Conservation (phyloP, 129 eudicot species). For the Sambucus nigra region DNA sequence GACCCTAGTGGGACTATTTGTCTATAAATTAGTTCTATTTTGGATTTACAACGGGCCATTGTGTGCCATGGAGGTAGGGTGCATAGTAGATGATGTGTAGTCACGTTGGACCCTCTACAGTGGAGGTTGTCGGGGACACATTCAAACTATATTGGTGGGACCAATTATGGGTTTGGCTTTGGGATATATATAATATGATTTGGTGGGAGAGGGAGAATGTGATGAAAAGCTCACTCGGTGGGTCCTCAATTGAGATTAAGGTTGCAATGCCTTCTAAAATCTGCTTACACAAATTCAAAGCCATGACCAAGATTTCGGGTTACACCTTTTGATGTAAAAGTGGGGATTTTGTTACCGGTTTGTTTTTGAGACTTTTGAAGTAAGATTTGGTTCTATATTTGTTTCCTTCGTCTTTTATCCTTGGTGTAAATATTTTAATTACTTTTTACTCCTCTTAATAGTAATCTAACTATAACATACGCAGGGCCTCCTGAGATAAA, state of each 20-base stretch:
- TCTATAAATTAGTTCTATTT: constrained; percentile 6
- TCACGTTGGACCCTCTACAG: constrained; percentile 23
- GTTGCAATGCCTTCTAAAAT: neutral
- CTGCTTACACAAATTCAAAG: constrained; percentile 1
- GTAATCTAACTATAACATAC: too few species aligned
- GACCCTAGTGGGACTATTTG: constrained; percentile 31
- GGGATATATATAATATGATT: constrained; percentile 11
- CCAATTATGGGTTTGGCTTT: constrained; percentile 14
- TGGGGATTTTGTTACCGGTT: neutral
- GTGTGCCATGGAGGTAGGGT: constrained; percentile 21
- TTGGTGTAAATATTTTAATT: too few species aligned
- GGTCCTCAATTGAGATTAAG: constrained; percentile 5
- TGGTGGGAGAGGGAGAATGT: neutral
- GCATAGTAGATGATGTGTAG: constrained; percentile 21
- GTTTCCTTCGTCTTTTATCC: neutral
- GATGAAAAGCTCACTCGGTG: constrained; percentile 1
- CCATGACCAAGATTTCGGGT: constrained; percentile 7
- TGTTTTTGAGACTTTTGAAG: constrained; percentile 1
- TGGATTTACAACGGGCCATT: constrained; percentile 18
- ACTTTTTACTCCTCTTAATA: too few species aligned
- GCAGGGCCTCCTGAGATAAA: too few species aligned
- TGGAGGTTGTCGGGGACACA: constrained; percentile 28
- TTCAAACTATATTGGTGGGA: constrained; percentile 18
- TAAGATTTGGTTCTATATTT: neutral
- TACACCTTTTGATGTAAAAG: constrained; percentile 15